Percentiles rank a stretch among this genome's conserved stretches.
Evolutionary conservation across 2,329 filamentous ascomycete species (phyloP).

Genomic region (Colletotrichum viniferum): DNA sequence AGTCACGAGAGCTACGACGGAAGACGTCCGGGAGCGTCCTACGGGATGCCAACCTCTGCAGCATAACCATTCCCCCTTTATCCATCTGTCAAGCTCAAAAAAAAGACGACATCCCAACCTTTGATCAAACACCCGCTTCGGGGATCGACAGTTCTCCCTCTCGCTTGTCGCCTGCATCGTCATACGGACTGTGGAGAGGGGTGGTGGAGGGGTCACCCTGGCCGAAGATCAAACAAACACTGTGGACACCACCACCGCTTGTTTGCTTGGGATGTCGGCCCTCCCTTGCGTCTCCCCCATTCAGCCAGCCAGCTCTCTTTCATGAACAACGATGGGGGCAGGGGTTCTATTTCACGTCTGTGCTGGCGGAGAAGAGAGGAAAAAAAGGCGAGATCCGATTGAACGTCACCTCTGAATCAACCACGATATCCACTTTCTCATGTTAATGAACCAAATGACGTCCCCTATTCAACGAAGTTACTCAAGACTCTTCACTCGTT

Average conservation of each 20-base stretch:
- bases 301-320: neutral
- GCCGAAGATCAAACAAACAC: slow-evolving; percentile 13
- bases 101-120: neutral
- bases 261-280: neutral
- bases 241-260: neutral
- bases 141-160: neutral
- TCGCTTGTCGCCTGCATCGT: slow-evolving; percentile 4
- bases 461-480: neutral
- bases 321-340: neutral
- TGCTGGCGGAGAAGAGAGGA: neutral
- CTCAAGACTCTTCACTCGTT: neutral
- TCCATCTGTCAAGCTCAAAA: neutral
- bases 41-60: neutral
- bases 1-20: neutral
- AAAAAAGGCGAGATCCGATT: neutral
- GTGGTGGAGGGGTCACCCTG: neutral
- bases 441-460: slow-evolving; percentile 7
- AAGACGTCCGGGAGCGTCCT: neutral
- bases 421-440: slow-evolving; percentile 1
- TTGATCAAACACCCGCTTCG: slow-evolving; percentile 13
- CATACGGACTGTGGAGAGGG: slow-evolving; percentile 1
- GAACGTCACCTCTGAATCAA: neutral
- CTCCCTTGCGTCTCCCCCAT: neutral
- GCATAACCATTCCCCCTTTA: neutral
- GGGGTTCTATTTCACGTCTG: neutral